phyloP scores from a whole-genome alignment of 2,329 filamentous ascomycete genomes.

The Phialophora chinensis region DNA sequence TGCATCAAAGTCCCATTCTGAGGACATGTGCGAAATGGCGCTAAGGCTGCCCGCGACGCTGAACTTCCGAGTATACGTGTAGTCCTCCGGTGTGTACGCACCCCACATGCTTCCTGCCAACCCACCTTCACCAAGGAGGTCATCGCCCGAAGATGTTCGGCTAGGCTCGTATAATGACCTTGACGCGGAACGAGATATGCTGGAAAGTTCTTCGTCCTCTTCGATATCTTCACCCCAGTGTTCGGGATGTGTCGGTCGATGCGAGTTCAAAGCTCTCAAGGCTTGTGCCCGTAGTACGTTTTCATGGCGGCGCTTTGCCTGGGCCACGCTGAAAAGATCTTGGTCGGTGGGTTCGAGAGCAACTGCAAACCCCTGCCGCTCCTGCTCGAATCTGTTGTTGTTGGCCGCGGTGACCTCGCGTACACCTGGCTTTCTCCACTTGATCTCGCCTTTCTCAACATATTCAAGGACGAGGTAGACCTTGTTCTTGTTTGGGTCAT shows the following conservation, averaged over 20 bases:
- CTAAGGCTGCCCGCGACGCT: constrained; percentile 70
- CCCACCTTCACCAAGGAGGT: constrained; percentile 46
- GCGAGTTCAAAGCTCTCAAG: constrained; percentile 44
- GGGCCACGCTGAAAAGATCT: constrained; percentile 54
- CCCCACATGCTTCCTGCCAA: constrained; percentile 81
- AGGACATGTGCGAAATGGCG: constrained; percentile 48
- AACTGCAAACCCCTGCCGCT: constrained; percentile 77
- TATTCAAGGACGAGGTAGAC: constrained; percentile 98
- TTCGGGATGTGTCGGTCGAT: constrained; percentile 52
- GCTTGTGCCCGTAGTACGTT: constrained; percentile 65
- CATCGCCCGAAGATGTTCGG: constrained; percentile 32
- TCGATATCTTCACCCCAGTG: constrained; percentile 69
- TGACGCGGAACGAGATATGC: constrained; percentile 43
- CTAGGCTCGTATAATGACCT: constrained; percentile 36
- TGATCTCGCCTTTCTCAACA: constrained; percentile 90
- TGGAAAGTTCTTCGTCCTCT: constrained; percentile 49
- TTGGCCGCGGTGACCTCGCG: constrained; percentile 84
- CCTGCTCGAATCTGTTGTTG: constrained; percentile 74
- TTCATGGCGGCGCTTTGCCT: constrained; percentile 65
- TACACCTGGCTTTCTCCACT: constrained; percentile 88
- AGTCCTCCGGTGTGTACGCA: constrained; percentile 65
- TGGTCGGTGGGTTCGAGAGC: constrained; percentile 60
- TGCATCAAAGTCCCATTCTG: constrained; percentile 51
- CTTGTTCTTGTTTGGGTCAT: constrained; percentile 94
- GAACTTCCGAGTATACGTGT: constrained; percentile 69